phyloP scores from a whole-genome alignment of 768 basidiomycete genomes.

The Baorangia bicolor region DNA sequence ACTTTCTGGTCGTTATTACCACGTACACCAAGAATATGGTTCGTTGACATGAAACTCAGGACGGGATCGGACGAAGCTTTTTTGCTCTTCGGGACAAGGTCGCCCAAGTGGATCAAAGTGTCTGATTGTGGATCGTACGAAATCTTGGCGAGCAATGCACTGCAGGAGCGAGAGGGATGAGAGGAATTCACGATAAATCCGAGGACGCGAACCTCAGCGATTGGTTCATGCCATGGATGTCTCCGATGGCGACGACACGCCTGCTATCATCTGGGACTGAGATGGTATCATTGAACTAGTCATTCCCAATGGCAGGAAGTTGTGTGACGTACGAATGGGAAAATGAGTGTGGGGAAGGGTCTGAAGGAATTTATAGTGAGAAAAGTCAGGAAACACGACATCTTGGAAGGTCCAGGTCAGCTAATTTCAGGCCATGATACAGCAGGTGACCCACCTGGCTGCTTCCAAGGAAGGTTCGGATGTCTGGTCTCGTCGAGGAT shows the following conservation, averaged over 20 bases:
- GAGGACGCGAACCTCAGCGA: constrained; percentile 57
- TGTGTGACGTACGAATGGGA: constrained; percentile 45
- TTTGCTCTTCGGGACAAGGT: constrained; percentile 68
- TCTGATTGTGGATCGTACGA: constrained; percentile 62
- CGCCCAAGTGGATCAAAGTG: constrained; percentile 79
- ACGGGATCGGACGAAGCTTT: constrained; percentile 57
- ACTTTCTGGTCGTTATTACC: constrained; percentile 95
- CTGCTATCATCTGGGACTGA: constrained; percentile 48
- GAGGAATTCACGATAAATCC: background rate
- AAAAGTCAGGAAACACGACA: constrained; percentile 50
- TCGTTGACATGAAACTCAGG: constrained; percentile 59
- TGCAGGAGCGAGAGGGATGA: constrained; percentile 26
- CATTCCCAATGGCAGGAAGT: background rate
- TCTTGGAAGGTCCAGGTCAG: background rate
- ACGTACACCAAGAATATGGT: constrained; percentile 76
- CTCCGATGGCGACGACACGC: constrained; percentile 79
- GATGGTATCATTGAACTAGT: background rate
- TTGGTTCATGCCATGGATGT: constrained; percentile 80
- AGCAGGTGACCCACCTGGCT: constrained; percentile 13
- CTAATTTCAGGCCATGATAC: background rate
- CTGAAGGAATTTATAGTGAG: constrained; percentile 42
- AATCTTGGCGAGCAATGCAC: constrained; percentile 60
- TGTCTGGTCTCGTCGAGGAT: constrained; percentile 17
- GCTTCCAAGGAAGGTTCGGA: constrained; percentile 5
- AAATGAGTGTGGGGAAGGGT: constrained; percentile 50